Evolutionary conservation across 371 early-diverging fungal genomes (phyloP).

Genomic region (Blakeslea trispora): DNA sequence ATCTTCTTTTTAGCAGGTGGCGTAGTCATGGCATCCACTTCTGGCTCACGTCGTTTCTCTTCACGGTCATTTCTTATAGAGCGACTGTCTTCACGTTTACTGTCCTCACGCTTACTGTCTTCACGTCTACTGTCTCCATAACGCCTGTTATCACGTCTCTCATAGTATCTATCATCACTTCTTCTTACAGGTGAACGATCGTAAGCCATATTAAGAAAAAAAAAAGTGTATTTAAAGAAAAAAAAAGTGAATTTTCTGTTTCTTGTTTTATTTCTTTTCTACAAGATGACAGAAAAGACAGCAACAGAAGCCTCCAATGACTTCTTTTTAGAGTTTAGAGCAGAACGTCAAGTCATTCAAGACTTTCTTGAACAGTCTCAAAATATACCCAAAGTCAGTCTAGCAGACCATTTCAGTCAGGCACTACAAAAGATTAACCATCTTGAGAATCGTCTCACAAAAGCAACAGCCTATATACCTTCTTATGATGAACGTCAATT

Average conservation of each 20-base stretch:
- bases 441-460: slow-evolving; percentile 58
- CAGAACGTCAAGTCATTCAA: slow-evolving; percentile 41
- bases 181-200: slow-evolving; percentile 26
- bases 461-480: slow-evolving; percentile 57
- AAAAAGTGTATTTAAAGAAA: no score
- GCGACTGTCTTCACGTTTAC: slow-evolving; percentile 32
- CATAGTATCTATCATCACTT: slow-evolving; percentile 23
- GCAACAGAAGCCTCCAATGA: slow-evolving; percentile 44
- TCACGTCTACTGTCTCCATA: slow-evolving; percentile 38
- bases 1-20: slow-evolving; percentile 45
- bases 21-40: slow-evolving; percentile 20
- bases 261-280: no score
- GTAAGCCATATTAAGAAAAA: not conserved
- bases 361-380: slow-evolving; percentile 23
- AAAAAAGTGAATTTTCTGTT: no score
- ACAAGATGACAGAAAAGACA: slow-evolving; percentile 17
- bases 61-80: slow-evolving; percentile 28
- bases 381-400: slow-evolving; percentile 25
- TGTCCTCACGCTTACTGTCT: slow-evolving; percentile 26
- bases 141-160: slow-evolving; percentile 21
- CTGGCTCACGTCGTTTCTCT: slow-evolving; percentile 3
- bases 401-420: slow-evolving; percentile 35
- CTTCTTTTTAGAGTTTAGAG: slow-evolving; percentile 46
- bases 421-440: slow-evolving; percentile 47
- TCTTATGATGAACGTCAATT: slow-evolving; percentile 63